Conservation (phyloP, 176 grass and related monocot species). For the Zea luxurians region DNA sequence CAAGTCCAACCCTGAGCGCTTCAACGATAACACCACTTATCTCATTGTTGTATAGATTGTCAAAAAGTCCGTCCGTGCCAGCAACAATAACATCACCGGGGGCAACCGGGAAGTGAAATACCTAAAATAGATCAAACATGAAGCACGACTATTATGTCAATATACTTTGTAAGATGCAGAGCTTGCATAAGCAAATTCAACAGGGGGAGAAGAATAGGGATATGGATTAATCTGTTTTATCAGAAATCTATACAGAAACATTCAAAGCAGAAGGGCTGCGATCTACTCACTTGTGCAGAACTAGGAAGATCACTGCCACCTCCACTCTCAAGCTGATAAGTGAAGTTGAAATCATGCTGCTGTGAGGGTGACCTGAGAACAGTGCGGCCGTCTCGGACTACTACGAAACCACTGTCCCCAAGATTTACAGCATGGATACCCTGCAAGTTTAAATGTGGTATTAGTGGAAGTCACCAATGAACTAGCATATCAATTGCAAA, state of each 20-base stretch:
- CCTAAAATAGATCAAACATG: conserved; percentile 39
- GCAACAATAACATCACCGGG: conserved; percentile 81
- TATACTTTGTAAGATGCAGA: neutral
- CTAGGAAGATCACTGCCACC: conserved; percentile 96
- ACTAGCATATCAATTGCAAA: neutral
- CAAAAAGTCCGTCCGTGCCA: conserved; percentile 94
- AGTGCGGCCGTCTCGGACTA: conserved; percentile 84
- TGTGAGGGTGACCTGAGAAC: conserved; percentile 86
- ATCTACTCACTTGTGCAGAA: conserved; percentile 76
- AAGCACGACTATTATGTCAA: neutral
- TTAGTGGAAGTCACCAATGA: neutral
- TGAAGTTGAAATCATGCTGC: conserved; percentile 99
- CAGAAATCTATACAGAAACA: conserved; percentile 2
- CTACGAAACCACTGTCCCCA: conserved; percentile 91
- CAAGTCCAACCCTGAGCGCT: conserved; percentile 61
- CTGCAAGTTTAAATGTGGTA: conserved; percentile 41
- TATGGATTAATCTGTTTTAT: neutral
- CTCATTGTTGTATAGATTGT: conserved; percentile 89
- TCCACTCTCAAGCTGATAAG: conserved; percentile 95
- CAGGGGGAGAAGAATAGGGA: neutral
- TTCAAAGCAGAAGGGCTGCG: neutral
- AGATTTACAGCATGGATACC: conserved; percentile 85
- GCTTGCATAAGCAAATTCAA: neutral
- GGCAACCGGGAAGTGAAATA: conserved; percentile 70
- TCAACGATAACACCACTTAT: conserved; percentile 81